Conservation (phyloP, 768 basidiomycete species). For the Dendrothele bispora region DNA sequence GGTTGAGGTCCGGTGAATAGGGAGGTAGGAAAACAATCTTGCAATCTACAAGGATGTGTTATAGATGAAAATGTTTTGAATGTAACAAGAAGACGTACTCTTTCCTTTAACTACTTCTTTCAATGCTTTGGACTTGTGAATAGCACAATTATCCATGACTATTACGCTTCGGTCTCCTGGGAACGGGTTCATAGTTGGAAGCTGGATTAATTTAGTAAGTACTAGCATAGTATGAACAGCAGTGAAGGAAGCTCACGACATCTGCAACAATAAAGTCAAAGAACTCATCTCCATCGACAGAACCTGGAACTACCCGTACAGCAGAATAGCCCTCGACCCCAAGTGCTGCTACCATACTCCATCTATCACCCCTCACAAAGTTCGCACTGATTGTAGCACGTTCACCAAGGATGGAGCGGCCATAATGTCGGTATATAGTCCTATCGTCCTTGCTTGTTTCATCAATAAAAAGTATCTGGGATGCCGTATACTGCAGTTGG, state of each 20-base stretch:
- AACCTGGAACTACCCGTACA: constrained; percentile 22
- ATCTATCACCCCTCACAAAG: constrained; percentile 22
- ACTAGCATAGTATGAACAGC: too few relatives aligned
- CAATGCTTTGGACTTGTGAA: constrained; percentile 24
- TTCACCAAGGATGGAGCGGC: constrained; percentile 18
- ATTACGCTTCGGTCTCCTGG: constrained; percentile 23
- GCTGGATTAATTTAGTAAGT: constrained; percentile 9
- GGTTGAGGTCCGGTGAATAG: constrained; percentile 37
- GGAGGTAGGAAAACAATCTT: constrained; percentile 27
- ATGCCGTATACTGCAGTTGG: constrained; percentile 8
- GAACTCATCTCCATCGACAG: constrained; percentile 26
- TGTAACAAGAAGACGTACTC: too few relatives aligned
- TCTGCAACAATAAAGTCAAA: constrained; percentile 28
- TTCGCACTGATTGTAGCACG: constrained; percentile 11
- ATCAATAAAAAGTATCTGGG: constrained; percentile 25
- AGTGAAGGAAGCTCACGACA: too few relatives aligned
- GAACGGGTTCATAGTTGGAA: constrained; percentile 25
- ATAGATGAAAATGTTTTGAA: too few relatives aligned
- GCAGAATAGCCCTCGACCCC: constrained; percentile 24
- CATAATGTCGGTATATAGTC: constrained; percentile 23
- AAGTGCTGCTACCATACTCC: constrained; percentile 26
- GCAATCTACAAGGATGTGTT: too few relatives aligned
- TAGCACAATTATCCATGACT: constrained; percentile 30
- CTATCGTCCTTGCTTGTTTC: constrained; percentile 30
- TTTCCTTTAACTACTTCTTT: constrained; percentile 19